Conservation (phyloP, 2,329 filamentous ascomycete genomes). For the Acephala macrosclerotiorum region DNA sequence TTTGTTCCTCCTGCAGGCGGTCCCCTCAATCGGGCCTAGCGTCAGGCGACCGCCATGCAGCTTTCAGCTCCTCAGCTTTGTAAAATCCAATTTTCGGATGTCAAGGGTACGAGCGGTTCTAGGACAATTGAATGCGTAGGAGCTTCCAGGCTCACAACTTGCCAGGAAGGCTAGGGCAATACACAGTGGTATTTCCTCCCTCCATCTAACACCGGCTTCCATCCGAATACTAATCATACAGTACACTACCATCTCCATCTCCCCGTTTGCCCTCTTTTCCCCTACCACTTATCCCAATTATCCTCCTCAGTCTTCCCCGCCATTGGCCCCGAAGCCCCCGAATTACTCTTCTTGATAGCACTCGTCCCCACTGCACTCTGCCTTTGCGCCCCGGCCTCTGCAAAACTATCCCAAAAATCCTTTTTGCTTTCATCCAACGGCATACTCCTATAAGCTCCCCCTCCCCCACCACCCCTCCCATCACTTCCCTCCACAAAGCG, state of each 20-base stretch:
- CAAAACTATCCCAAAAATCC: slow-evolving; percentile 94
- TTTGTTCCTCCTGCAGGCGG: background rate
- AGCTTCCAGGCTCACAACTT: background rate
- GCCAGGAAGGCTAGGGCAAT: background rate
- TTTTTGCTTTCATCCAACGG: slow-evolving; percentile 70
- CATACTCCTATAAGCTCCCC: slow-evolving; percentile 46
- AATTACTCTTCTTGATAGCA: slow-evolving; percentile 40
- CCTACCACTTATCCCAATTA: slow-evolving; percentile 63
- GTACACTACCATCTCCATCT: background rate
- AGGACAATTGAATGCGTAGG: background rate
- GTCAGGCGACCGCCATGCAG: background rate
- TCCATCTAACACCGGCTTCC: slow-evolving; percentile 6
- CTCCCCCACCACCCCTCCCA: slow-evolving; percentile 44
- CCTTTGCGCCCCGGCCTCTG: slow-evolving; percentile 51
- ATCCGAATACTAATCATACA: slow-evolving; percentile 1
- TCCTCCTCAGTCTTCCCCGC: slow-evolving; percentile 58
- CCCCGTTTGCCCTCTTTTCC: background rate
- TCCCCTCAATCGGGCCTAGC: background rate
- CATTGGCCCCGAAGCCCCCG: slow-evolving; percentile 31
- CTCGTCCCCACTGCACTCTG: slow-evolving; percentile 41
- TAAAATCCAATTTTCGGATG: too few species aligned
- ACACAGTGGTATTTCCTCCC: slow-evolving; percentile 2
- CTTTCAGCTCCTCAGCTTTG: background rate
- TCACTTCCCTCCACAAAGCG: slow-evolving; percentile 83
- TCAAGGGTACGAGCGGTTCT: too few species aligned